phyloP scores from a whole-genome alignment of 1,139 yeast species.

The Schizosaccharomyces versatilis region DNA sequence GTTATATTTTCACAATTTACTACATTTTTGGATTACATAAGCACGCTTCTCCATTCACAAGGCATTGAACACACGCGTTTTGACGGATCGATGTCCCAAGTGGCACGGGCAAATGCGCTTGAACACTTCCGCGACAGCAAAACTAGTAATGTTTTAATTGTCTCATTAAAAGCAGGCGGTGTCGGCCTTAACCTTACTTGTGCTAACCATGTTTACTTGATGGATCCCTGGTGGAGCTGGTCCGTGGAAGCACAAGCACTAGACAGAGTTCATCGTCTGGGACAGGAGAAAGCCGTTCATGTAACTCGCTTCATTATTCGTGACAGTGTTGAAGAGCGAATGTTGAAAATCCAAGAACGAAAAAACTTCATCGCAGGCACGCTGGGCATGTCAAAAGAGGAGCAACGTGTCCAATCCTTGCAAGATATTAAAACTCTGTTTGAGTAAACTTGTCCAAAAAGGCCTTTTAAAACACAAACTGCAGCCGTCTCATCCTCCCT shows the following conservation, averaged over 20 bases:
- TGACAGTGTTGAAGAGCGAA: conserved; percentile 72
- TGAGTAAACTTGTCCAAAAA: conserved; percentile 18
- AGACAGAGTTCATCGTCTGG: conserved; percentile 81
- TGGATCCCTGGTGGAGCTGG: conserved; percentile 98
- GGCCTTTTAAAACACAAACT: too few species aligned
- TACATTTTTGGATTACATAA: conserved; percentile 54
- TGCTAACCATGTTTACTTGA: conserved; percentile 69
- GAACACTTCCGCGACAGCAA: conserved; percentile 28
- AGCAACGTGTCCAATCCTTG: conserved; percentile 46
- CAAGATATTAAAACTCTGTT: conserved; percentile 66
- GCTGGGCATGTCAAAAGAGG: conserved; percentile 57
- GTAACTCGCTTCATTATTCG: conserved; percentile 65
- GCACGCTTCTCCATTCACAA: conserved; percentile 30
- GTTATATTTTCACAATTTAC: conserved; percentile 88
- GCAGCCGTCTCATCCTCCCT: too few species aligned
- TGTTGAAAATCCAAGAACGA: conserved; percentile 69
- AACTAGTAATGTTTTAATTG: conserved; percentile 32
- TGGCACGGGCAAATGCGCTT: conserved; percentile 41
- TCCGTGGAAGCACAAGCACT: conserved; percentile 89
- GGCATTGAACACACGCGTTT: conserved; percentile 39
- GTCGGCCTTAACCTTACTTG: conserved; percentile 78
- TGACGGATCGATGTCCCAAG: conserved; percentile 58
- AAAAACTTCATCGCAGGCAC: conserved; percentile 72
- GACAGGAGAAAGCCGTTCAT: conserved; percentile 48
- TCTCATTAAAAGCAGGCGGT: conserved; percentile 85